phyloP scores from a whole-genome alignment of 768 basidiomycete species.

The Clathrus columnatus region DNA sequence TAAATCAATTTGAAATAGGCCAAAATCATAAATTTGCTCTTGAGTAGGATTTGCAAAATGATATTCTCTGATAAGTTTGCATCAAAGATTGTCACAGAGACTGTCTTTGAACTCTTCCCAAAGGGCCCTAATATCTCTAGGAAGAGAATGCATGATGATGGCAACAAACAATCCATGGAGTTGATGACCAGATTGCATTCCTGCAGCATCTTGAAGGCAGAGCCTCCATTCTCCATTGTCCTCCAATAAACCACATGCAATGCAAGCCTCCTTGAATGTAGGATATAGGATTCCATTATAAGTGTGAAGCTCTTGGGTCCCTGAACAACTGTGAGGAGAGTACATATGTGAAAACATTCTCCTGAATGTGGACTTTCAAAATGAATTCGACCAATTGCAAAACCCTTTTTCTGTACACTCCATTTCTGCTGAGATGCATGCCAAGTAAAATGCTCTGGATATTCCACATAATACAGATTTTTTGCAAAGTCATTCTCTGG shows the following conservation, averaged over 20 bases:
- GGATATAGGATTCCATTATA: slow-evolving; percentile 12
- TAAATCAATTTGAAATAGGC: slow-evolving; percentile 30
- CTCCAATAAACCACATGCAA: slow-evolving; percentile 30
- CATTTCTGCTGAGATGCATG: slow-evolving; percentile 21
- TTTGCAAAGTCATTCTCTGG: slow-evolving; percentile 21
- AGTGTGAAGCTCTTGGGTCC: slow-evolving; percentile 23
- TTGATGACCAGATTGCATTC: slow-evolving; percentile 29
- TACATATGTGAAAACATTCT: slow-evolving; percentile 30
- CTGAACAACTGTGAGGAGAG: slow-evolving; percentile 31
- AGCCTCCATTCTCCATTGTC: slow-evolving; percentile 34
- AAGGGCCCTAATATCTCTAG: slow-evolving; percentile 25
- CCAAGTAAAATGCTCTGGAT: slow-evolving; percentile 27
- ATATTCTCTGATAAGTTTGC: slow-evolving; percentile 13
- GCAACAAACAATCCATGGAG: slow-evolving; percentile 33
- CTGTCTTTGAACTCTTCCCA: slow-evolving; percentile 28
- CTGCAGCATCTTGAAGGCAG: slow-evolving; percentile 32
- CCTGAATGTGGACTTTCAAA: slow-evolving; percentile 24
- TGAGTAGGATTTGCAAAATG: slow-evolving; percentile 17
- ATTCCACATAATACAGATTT: slow-evolving; percentile 28
- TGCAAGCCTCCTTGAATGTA: slow-evolving; percentile 34
- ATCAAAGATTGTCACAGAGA: slow-evolving; percentile 35
- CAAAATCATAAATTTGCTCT: slow-evolving; percentile 32
- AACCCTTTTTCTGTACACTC: slow-evolving; percentile 20
- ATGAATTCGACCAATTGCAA: slow-evolving; percentile 35
- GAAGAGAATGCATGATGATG: slow-evolving; percentile 25